Evolutionary conservation across 352 stramenopile genomes (phyloP).

Genomic region (Globisporangium rhizosaccharum): DNA sequence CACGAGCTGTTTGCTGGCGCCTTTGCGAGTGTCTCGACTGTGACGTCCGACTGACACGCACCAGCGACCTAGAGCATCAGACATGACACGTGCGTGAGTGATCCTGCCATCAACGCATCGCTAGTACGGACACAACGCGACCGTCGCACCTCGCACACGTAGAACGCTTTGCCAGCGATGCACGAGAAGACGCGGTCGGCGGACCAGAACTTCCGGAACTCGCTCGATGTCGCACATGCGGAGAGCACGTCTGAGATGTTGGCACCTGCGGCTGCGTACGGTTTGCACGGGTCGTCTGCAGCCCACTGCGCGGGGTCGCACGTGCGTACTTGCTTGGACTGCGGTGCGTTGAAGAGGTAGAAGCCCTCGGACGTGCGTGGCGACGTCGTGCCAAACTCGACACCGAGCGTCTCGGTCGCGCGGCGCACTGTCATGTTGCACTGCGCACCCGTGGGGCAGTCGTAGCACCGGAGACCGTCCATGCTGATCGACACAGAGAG

Average conservation of each 20-base stretch:
- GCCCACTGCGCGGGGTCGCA: constrained; percentile 39
- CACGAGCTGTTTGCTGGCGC: constrained; percentile 29
- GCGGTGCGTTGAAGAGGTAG: constrained; percentile 47
- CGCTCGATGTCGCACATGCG: constrained; percentile 22
- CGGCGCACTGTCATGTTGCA: constrained; percentile 52
- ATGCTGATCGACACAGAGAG: constrained; percentile 22
- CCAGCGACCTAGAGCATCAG: constrained; percentile 21
- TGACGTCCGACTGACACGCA: constrained; percentile 48
- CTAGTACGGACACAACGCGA: neutral
- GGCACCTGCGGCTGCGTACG: constrained; percentile 9
- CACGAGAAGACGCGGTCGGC: constrained; percentile 56
- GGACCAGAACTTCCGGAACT: constrained; percentile 54
- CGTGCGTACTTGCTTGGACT: constrained; percentile 27
- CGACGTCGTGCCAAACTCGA: constrained; percentile 42
- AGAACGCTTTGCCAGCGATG: constrained; percentile 47
- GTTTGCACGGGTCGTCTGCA: constrained; percentile 43
- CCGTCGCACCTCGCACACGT: constrained; percentile 47
- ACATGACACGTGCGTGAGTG: neutral
- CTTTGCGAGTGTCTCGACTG: constrained; percentile 21
- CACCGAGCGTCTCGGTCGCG: constrained; percentile 37
- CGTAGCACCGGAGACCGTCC: constrained; percentile 48
- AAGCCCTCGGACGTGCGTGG: constrained; percentile 49
- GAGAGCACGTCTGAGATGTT: constrained; percentile 35
- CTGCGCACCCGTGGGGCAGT: constrained; percentile 37
- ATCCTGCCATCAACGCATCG: neutral